A percentile compares a stretch with the other conserved stretches of the same genome.
Evolutionary conservation across 495 filamentous ascomycete species (phyloP).

Genomic region (Trichoderma orchidacearum): DNA sequence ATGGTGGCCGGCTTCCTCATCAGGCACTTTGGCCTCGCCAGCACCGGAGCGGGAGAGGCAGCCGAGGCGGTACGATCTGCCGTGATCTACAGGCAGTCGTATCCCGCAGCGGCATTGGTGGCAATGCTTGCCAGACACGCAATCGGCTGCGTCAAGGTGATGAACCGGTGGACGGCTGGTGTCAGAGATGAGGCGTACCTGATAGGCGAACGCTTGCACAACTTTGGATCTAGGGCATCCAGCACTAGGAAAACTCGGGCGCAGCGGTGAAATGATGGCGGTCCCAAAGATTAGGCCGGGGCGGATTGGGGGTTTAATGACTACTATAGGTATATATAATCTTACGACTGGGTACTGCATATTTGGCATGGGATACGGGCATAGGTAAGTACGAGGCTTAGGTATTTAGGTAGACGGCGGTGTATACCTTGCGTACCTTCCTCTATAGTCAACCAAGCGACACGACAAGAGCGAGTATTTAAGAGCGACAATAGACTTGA

Average conservation of each 20-base stretch:
- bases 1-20: slow-evolving; percentile 10
- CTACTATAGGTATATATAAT: no score
- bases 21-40: slow-evolving; percentile 7
- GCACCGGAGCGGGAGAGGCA: slow-evolving; percentile 3
- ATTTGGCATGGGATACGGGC: no score
- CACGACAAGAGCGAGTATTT: no score
- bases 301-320: background rate
- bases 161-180: slow-evolving; percentile 37
- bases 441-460: no score
- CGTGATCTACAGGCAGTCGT: slow-evolving; percentile 58
- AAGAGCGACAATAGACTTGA: no score
- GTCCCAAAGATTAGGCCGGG: no score
- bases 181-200: slow-evolving; percentile 93
- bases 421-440: no score
- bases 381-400: no score
- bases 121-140: slow-evolving; percentile 38
- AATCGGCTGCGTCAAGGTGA: slow-evolving; percentile 33
- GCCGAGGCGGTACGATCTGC: slow-evolving; percentile 31
- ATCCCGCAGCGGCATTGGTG: slow-evolving; percentile 42
- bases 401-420: no score
- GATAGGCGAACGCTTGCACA: slow-evolving; percentile 87
- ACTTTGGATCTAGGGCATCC: slow-evolving; percentile 43
- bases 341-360: no score
- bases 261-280: background rate
- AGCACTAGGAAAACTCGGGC: background rate